phyloP scores from a whole-genome alignment of 345 rosid genomes.

The Orychophragmus violaceus region DNA sequence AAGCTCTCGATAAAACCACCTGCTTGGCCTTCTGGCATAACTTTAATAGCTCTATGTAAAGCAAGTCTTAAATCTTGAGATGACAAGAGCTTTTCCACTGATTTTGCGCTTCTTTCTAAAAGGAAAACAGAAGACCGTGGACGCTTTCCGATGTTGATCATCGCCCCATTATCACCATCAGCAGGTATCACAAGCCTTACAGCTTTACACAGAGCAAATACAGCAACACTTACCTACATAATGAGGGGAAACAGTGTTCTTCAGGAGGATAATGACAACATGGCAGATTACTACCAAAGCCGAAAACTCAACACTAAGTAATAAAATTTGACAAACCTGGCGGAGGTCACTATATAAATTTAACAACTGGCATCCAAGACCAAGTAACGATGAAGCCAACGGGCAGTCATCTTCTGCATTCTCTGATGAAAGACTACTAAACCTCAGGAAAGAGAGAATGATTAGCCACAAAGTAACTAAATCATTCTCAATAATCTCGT shows the following conservation, averaged over 20 bases:
- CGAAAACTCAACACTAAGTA: neutral
- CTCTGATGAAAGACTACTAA: slow-evolving; percentile 37
- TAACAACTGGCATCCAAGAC: slow-evolving; percentile 69
- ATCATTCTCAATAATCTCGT: slow-evolving; percentile 66
- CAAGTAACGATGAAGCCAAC: slow-evolving; percentile 38
- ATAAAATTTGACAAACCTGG: slow-evolving; percentile 57
- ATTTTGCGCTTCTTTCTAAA: slow-evolving; percentile 33
- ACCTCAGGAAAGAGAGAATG: slow-evolving; percentile 51
- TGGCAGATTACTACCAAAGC: slow-evolving; percentile 6
- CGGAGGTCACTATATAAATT: slow-evolving; percentile 76
- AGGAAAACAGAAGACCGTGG: slow-evolving; percentile 27
- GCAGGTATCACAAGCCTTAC: slow-evolving; percentile 41
- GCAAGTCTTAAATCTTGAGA: slow-evolving; percentile 55
- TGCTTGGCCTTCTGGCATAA: slow-evolving; percentile 89
- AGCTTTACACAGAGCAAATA: slow-evolving; percentile 68
- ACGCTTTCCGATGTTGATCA: slow-evolving; percentile 6
- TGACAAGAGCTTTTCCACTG: slow-evolving; percentile 46
- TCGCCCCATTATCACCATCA: slow-evolving; percentile 29
- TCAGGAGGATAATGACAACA: neutral
- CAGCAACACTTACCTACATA: slow-evolving; percentile 61
- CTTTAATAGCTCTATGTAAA: slow-evolving; percentile 45
- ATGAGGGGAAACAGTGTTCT: slow-evolving; percentile 2
- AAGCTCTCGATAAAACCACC: slow-evolving; percentile 56
- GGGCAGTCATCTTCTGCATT: slow-evolving; percentile 32
- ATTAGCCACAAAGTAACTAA: slow-evolving; percentile 57